A percentile compares a stretch with the other conserved stretches of the same genome.
These are phyloP conservation scores for Rhodotorula glutinis DNA, from an alignment of 1,284 basidiomycete genomes.

Conservation along the genomic window DNA sequence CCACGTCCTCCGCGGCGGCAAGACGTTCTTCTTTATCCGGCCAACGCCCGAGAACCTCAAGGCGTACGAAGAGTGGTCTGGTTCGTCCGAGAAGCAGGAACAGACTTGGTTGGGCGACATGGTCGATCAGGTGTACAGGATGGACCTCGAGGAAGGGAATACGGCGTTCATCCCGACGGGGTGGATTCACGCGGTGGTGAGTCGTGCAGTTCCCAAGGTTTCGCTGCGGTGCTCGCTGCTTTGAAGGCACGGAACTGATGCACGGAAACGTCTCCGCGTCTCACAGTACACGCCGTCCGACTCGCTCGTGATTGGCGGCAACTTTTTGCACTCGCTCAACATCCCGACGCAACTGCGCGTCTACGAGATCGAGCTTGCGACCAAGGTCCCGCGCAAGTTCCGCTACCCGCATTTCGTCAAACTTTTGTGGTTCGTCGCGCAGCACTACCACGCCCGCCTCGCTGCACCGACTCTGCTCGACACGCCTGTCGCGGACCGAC, in stretches of 20 bases:
- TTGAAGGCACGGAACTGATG: too few species aligned
- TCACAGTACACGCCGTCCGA: constrained; percentile 87
- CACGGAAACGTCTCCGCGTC: too few species aligned
- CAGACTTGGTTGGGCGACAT: constrained; percentile 86
- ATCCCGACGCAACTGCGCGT: constrained; percentile 64
- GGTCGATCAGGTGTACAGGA: constrained; percentile 81
- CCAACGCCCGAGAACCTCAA: constrained; percentile 82
- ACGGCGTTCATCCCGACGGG: constrained; percentile 84
- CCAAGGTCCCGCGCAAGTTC: constrained; percentile 91
- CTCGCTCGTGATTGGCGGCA: constrained; percentile 93
- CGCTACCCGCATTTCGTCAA: constrained; percentile 66
- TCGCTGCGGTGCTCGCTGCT: too few species aligned
- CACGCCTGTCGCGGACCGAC: background rate
- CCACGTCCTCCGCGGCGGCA: constrained; percentile 63
- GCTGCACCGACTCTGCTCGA: background rate
- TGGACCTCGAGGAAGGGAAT: constrained; percentile 42
- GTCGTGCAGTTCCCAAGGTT: constrained; percentile 49
- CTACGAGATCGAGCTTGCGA: constrained; percentile 85
- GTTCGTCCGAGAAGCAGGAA: constrained; percentile 74
- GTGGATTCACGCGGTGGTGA: constrained; percentile 94
- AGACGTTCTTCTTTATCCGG: constrained; percentile 92
- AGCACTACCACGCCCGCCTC: constrained; percentile 29
- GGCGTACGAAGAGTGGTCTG: constrained; percentile 65
- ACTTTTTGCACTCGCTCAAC: constrained; percentile 76
- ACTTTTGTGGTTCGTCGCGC: constrained; percentile 49